Evolutionary conservation across 345 rosid genomes (phyloP).

Genomic region (Arabidopsis arenosa): DNA sequence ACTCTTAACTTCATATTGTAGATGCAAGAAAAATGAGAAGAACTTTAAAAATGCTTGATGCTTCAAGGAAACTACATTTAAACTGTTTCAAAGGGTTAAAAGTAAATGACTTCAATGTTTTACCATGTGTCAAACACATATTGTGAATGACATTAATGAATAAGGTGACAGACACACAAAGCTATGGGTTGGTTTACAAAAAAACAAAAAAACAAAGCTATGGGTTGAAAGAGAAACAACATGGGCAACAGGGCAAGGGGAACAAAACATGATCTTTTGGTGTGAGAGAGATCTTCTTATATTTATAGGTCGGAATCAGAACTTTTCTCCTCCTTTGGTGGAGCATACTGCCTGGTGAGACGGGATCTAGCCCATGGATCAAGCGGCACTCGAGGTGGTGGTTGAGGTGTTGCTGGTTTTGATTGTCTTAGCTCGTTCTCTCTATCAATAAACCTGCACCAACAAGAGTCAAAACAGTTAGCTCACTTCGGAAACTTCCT

Average conservation of each 20-base stretch:
- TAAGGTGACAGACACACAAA: conserved; percentile 19
- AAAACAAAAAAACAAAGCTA: conserved; percentile 27
- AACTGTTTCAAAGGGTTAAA: conserved; percentile 11
- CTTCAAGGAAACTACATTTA: neutral
- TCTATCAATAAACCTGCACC: conserved; percentile 81
- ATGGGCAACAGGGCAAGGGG: neutral
- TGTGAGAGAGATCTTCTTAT: conserved; percentile 1
- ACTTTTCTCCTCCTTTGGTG: conserved; percentile 75
- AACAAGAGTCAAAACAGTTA: neutral
- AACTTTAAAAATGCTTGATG: neutral
- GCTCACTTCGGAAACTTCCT: neutral
- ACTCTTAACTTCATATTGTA: neutral
- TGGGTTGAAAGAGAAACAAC: conserved; percentile 16
- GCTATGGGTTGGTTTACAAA: too few relatives aligned
- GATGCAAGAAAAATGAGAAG: neutral
- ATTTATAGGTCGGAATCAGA: conserved; percentile 56
- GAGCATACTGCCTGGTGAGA: conserved; percentile 75
- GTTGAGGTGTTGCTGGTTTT: conserved; percentile 75
- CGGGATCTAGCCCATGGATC: conserved; percentile 90
- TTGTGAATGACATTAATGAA: neutral
- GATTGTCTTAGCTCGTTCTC: conserved; percentile 90
- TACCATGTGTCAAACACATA: conserved; percentile 2
- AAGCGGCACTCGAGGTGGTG: conserved; percentile 63
- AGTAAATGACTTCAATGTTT: neutral
- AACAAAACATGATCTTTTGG: conserved; percentile 17